Evolutionary conservation across 2,329 filamentous ascomycete genomes (phyloP), one percentile per base, ranked within the genome.

Genomic region (Furcasterigmium sp.): DNA sequence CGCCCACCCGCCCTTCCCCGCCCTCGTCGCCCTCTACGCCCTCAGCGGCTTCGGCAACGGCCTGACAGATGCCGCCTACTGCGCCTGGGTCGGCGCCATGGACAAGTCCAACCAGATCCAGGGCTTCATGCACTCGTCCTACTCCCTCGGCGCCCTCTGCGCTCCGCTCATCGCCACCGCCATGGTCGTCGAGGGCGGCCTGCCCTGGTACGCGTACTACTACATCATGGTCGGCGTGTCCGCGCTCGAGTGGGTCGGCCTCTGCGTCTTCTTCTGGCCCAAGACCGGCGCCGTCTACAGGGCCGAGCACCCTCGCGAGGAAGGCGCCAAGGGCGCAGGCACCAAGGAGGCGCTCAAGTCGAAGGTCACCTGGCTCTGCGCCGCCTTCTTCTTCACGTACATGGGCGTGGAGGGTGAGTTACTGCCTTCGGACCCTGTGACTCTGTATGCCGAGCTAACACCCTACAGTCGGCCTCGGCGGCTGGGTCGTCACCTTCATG

Each of bases 401-500:
- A 83, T 89, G 17, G 86, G 86, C 1, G 72, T 81, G 0, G 86
- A 91, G 63, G 81, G 64, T 65, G 46, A 28, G 51, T 26, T n/a
- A n/a, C n/a, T n/a, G n/a, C n/a, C n/a, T n/a, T n/a, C n/a, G n/a
- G n/a, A n/a, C n/a, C n/a, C n/a, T n/a, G n/a, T n/a, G n/a, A n/a
- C n/a, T n/a, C n/a, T n/a, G n/a, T n/a, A n/a, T n/a, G n/a, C n/a
- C n/a, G n/a, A n/a, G n/a, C n/a, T n/a, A n/a, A n/a, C n/a, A n/a
- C n/a, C n/a, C n/a, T n/a, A n/a, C 23, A 68, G 65, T 85, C 39
- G 82, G 80, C 0, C 71, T 89, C 9, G 84, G 85, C 18, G 87
- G 87, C 4, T 91, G 87, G 87, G 81, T 91, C 26, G 82, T 88
- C 26, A 82, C 81, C 0, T 90, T 91, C 58, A 90, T 91, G 84